phyloP scores from a whole-genome alignment of 2,329 filamentous ascomycete species.

The Sodiomyces alkalinus region DNA sequence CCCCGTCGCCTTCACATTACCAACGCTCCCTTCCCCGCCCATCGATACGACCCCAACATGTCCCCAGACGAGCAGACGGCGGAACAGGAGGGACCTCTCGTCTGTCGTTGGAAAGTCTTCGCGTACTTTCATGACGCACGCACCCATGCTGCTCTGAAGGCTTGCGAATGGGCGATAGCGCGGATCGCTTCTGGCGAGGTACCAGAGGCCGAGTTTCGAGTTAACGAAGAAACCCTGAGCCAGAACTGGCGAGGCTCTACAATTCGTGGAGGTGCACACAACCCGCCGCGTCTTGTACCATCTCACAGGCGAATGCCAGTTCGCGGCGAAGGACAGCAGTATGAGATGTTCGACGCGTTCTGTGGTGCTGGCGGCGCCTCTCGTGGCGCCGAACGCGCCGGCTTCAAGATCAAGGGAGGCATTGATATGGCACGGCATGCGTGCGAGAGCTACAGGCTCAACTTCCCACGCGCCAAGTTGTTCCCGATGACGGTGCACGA shows the following conservation, averaged over 20 bases:
- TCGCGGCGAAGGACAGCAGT: conserved; percentile 30
- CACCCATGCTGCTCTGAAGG: conserved; percentile 8
- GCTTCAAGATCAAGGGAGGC: conserved; percentile 42
- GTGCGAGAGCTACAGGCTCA: conserved; percentile 38
- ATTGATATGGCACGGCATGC: conserved; percentile 48
- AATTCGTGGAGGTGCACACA: conserved; percentile 19
- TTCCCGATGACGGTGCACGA: conserved; percentile 30
- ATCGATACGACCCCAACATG: conserved; percentile 11
- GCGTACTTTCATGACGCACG: conserved; percentile 15
- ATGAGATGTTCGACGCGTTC: conserved; percentile 58
- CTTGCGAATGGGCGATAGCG: conserved; percentile 20
- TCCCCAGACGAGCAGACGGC: conserved; percentile 11
- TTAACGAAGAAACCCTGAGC: conserved; percentile 15
- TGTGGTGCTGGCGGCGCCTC: conserved; percentile 61
- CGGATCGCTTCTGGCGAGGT: conserved; percentile 17
- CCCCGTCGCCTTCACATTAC: conserved; percentile 34
- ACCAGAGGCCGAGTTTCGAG: conserved; percentile 12
- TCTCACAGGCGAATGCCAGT: too few species aligned
- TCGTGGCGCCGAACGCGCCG: conserved; percentile 41
- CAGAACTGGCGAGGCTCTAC: conserved; percentile 23
- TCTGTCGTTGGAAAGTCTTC: conserved; percentile 35
- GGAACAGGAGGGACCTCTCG: conserved; percentile 21
- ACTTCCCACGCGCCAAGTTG: conserved; percentile 38
- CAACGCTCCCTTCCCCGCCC: conserved; percentile 32
- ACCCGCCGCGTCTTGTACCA: neutral